A percentile compares a stretch with the other conserved stretches of the same genome.
These are phyloP conservation scores for Citrus australasica DNA, from an alignment of 345 rosid species.

Conservation along the genomic window DNA sequence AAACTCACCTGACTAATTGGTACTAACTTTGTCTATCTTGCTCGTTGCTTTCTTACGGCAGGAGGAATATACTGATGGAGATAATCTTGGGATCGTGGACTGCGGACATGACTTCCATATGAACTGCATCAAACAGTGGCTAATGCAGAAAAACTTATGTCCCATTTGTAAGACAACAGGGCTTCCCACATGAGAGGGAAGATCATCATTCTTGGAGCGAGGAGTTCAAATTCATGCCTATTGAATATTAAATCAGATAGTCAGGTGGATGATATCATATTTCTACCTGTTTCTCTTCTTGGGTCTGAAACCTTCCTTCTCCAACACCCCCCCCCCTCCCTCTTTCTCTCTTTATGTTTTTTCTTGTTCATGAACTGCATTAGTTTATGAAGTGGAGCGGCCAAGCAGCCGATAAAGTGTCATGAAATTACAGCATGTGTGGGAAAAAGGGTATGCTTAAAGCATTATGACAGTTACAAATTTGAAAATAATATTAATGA, in stretches of 20 bases:
- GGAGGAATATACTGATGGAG: conserved; percentile 78
- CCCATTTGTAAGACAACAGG: conserved; percentile 84
- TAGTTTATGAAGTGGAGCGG: neutral
- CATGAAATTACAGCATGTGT: conserved; percentile 13
- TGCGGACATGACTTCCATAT: conserved; percentile 84
- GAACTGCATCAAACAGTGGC: conserved; percentile 81
- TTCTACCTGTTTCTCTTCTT: neutral
- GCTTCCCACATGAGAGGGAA: conserved; percentile 32
- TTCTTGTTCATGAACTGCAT: conserved; percentile 17
- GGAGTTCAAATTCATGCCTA: conserved; percentile 9
- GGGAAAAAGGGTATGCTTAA: conserved; percentile 8
- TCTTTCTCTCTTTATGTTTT: neutral
- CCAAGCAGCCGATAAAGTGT: neutral
- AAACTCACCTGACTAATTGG: neutral
- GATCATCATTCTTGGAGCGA: neutral
- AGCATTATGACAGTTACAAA: conserved; percentile 18
- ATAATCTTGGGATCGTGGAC: conserved; percentile 68
- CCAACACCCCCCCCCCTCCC: too few relatives aligned
- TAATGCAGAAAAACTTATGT: conserved; percentile 78
- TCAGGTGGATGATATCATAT: conserved; percentile 15
- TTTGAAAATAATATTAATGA: neutral
- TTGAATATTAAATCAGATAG: conserved; percentile 16
- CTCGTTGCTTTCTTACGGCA: conserved; percentile 21
- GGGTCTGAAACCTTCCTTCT: neutral
- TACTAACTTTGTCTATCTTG: neutral